These are phyloP conservation scores for Gossypium lobatum DNA, from an alignment of 441 rosid species.

Conservation along the genomic window DNA sequence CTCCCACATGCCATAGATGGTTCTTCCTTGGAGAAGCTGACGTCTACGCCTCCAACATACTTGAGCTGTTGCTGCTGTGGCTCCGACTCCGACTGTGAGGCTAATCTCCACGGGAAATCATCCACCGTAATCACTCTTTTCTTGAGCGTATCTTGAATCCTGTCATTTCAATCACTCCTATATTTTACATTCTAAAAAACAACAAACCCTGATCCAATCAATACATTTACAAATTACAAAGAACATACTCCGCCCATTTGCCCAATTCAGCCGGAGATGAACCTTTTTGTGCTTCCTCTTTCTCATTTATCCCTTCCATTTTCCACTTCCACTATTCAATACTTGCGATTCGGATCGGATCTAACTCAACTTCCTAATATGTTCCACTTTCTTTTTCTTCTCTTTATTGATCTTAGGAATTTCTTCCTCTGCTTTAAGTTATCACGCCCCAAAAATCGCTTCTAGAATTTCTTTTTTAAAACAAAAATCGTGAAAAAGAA, in stretches of 20 bases:
- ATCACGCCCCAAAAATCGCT: neutral
- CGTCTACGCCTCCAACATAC: slow-evolving; percentile 82
- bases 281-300: neutral
- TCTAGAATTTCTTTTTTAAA: neutral
- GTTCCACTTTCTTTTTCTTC: neutral
- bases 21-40: slow-evolving; percentile 73
- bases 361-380: neutral
- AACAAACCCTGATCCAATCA: neutral
- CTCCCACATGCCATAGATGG: slow-evolving; percentile 65
- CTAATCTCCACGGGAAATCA: slow-evolving; percentile 57
- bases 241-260: slow-evolving; percentile 7
- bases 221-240: neutral
- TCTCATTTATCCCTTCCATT: slow-evolving; percentile 6
- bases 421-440: neutral
- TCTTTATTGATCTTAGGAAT: neutral
- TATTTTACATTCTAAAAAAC: slow-evolving; percentile 3
- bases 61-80: slow-evolving; percentile 27
- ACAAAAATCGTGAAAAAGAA: neutral
- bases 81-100: slow-evolving; percentile 4
- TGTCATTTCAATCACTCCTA: neutral
- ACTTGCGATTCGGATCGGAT: neutral
- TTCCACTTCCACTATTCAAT: neutral
- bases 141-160: slow-evolving; percentile 49
- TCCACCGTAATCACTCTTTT: slow-evolving; percentile 45
- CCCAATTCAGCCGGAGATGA: neutral